These are phyloP conservation scores for Talaromyces trachyspermus DNA, from an alignment of 495 filamentous ascomycete genomes.

Conservation along the genomic window DNA sequence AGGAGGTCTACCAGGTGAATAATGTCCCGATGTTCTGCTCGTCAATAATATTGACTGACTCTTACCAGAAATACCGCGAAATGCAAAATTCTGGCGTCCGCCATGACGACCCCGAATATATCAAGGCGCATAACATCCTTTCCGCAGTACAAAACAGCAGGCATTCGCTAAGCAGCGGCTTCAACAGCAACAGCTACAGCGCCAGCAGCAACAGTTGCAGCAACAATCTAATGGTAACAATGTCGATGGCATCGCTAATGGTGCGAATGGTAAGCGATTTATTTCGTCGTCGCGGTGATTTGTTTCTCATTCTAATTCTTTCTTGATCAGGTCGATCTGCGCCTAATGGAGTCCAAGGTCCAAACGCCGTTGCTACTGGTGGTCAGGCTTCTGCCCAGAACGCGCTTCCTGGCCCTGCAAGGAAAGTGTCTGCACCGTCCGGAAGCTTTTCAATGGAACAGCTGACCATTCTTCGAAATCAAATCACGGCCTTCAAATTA, in stretches of 20 bases:
- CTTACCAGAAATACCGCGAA: conserved; percentile 64
- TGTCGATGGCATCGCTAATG: conserved; percentile 32
- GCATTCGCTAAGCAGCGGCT: conserved; percentile 37
- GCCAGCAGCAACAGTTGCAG: conserved; percentile 33
- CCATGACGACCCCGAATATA: conserved; percentile 69
- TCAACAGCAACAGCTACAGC: conserved; percentile 40
- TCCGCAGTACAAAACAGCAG: conserved; percentile 52
- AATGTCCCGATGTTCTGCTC: no score
- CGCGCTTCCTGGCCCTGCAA: conserved; percentile 13
- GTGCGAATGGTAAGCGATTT: conserved; percentile 39
- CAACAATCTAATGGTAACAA: conserved; percentile 41
- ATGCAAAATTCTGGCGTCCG: conserved; percentile 71
- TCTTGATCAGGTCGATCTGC: conserved; percentile 28
- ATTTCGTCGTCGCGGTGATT: background rate
- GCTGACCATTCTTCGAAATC: conserved; percentile 59
- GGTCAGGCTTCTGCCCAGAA: conserved; percentile 23
- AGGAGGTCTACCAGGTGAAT: conserved; percentile 54
- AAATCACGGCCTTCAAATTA: conserved; percentile 77
- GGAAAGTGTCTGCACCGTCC: conserved; percentile 31
- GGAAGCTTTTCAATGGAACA: conserved; percentile 63
- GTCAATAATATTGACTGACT: no score
- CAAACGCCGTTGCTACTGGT: conserved; percentile 16
- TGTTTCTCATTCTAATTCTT: background rate
- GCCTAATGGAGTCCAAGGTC: conserved; percentile 24
- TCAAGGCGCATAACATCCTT: conserved; percentile 64